These are phyloP conservation scores for Echium plantagineum DNA, from an alignment of 257 asterid species.

Conservation along the genomic window DNA sequence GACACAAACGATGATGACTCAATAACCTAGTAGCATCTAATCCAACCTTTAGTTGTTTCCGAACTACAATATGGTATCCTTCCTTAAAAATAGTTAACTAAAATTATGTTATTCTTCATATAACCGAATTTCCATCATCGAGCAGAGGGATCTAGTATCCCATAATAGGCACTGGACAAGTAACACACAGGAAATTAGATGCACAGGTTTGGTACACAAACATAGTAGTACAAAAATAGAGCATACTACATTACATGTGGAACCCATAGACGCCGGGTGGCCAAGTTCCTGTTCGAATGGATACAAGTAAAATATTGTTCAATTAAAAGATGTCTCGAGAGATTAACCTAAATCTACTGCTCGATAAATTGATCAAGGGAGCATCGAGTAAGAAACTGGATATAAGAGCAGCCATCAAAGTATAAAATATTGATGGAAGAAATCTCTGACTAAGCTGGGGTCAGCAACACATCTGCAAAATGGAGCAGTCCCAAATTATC, in stretches of 20 bases:
- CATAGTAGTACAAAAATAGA: not conserved
- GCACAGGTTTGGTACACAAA: not conserved
- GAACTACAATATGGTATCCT: too few species aligned
- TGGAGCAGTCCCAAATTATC: not conserved
- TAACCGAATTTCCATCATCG: too few species aligned
- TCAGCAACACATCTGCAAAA: not conserved
- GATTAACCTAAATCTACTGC: not conserved
- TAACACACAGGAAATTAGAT: not conserved
- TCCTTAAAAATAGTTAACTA: too few species aligned
- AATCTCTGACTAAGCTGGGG: not conserved
- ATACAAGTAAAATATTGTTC: not conserved
- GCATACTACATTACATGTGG: not conserved
- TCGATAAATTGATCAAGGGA: not conserved
- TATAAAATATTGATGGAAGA: conserved; percentile 1
- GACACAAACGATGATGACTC: too few species aligned
- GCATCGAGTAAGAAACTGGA: too few species aligned
- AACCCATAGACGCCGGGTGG: not conserved
- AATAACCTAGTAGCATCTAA: too few species aligned
- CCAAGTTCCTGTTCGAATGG: not conserved
- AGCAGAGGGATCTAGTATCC: too few species aligned
- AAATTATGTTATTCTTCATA: too few species aligned
- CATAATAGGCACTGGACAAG: not conserved
- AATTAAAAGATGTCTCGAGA: not conserved
- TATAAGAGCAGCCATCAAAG: not conserved
- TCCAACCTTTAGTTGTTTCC: too few species aligned